Evolutionary conservation across 768 basidiomycete genomes (phyloP).

Genomic region (Leccinum subgranulosum): DNA sequence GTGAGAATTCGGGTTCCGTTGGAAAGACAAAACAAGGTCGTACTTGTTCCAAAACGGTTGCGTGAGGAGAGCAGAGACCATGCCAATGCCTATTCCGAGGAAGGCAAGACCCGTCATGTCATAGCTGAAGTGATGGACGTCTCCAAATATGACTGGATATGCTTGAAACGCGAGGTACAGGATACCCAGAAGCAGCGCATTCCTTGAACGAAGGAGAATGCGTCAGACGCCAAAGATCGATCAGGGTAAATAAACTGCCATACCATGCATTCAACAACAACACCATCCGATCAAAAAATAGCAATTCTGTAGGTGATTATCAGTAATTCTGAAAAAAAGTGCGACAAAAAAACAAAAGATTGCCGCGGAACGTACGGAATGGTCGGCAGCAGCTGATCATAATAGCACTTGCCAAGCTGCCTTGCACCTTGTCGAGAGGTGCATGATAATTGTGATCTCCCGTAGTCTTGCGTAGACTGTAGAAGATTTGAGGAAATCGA

Average conservation of each 20-base stretch:
- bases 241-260: constrained; percentile 9
- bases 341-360: background rate
- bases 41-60: constrained; percentile 47
- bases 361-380: constrained; percentile 51
- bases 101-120: constrained; percentile 50
- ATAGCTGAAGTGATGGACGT: constrained; percentile 49
- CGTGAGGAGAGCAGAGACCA: constrained; percentile 36
- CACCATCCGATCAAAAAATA: constrained; percentile 72
- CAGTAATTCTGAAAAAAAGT: background rate
- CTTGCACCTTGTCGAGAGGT: constrained; percentile 52
- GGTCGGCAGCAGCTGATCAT: constrained; percentile 62
- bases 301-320: constrained; percentile 42
- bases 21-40: background rate
- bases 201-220: constrained; percentile 25
- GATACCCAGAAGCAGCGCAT: constrained; percentile 40
- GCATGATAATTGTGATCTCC: constrained; percentile 55
- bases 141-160: constrained; percentile 49
- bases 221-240: background rate
- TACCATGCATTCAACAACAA: constrained; percentile 70
- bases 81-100: constrained; percentile 49
- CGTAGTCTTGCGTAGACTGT: constrained; percentile 49
- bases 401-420: constrained; percentile 46
- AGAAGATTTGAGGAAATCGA: background rate
- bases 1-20: background rate
- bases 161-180: constrained; percentile 56